Conservation (phyloP, 306 rosid species). For the Betula pendula region DNA sequence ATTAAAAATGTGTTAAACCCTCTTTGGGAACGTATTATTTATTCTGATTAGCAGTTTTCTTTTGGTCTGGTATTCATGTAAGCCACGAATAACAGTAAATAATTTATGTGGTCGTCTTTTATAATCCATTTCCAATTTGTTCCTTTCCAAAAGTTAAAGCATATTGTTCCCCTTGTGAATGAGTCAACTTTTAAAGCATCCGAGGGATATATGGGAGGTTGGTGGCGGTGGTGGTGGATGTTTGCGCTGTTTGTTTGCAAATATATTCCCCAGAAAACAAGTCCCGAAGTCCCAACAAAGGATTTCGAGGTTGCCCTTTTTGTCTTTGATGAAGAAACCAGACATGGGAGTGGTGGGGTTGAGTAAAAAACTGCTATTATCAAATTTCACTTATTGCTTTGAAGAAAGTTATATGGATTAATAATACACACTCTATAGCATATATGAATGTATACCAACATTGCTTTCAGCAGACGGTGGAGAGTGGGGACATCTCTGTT, state of each 20-base stretch:
- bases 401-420: constrained; percentile 44
- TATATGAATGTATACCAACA: constrained; percentile 17
- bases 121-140: background rate
- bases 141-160: background rate
- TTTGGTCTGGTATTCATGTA: background rate
- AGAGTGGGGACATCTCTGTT: constrained; percentile 37
- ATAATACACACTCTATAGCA: constrained; percentile 30
- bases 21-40: background rate
- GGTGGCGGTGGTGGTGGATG: constrained; percentile 9
- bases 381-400: constrained; percentile 50
- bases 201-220: background rate
- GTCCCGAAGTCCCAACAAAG: constrained; percentile 37
- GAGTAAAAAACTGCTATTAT: constrained; percentile 34
- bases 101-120: background rate
- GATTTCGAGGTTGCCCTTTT: constrained; percentile 18
- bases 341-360: constrained; percentile 41
- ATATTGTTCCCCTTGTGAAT: background rate
- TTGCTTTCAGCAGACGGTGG: constrained; percentile 46
- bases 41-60: background rate
- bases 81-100: background rate
- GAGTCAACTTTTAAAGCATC: constrained; percentile 20
- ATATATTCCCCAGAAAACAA: constrained; percentile 38
- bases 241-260: constrained; percentile 32
- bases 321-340: constrained; percentile 46
- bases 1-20: background rate